Evolutionary conservation across 768 basidiomycete genomes (phyloP), one percentile per base, ranked within the genome.

Genomic region (Galerina sulciceps): DNA sequence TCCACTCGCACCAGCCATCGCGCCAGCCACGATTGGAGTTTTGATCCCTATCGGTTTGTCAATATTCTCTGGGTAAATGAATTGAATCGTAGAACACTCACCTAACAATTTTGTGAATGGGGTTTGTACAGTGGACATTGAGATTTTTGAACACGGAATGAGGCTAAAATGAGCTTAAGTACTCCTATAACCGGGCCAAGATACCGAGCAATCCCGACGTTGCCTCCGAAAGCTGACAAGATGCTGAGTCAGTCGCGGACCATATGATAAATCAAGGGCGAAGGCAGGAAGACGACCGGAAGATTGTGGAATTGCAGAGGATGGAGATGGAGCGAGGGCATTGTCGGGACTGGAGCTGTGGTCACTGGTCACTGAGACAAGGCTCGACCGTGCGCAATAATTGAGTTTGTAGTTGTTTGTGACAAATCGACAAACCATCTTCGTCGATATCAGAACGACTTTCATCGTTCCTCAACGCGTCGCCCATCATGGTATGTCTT

Each of bases 1-100:
- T 46, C 88, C 87, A 56, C 84, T 81, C 3, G 83, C 90, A 13
- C 84, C 85, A 0, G 86, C 86, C 91, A 93, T 93, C 1, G 90
- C 83, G 1, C 85, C 84, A 15, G 78, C 75, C 4, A 92, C 75
- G 41, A 93, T 70, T 22, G 91, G 91, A 15, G 80, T 77, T 47
- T 77, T 73, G 26, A 87, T 75, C 38, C 77, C 89, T 89, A 59
- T 42, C 4, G 41, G 20, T 46, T 43, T 38, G 26, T 47, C 15
- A 50, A 26, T 43, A 5, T 45, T n/a, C 14, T 54, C 31, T 13
- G 26, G 5, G 10, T 6, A 56, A 11, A 35, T 18, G 37, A 34
- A n/a, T 5, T 37, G 37, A 41, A n/a, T 40, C 38, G 2, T 6
- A 23, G 18, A 67, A 31, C 26, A 5, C 76, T 26, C 69, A 82